phyloP scores from a whole-genome alignment of 257 asterid genomes.

The Scutellaria baicalensis region DNA sequence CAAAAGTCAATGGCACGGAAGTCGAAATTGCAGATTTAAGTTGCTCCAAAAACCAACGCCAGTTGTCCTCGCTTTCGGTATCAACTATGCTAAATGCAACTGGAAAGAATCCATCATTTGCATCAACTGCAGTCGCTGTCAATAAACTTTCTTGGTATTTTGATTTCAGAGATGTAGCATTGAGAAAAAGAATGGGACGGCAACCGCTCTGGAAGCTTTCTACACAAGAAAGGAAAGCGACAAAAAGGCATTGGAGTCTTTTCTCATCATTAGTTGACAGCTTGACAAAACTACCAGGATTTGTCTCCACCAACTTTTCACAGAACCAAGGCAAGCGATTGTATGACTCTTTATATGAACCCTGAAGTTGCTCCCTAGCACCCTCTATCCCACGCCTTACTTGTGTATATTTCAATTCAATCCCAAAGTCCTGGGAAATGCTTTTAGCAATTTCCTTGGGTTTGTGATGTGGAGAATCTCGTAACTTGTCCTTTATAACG shows the following conservation, averaged over 20 bases:
- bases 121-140: constrained; percentile 78
- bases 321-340: constrained; percentile 71
- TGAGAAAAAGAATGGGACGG: constrained; percentile 83
- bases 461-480: constrained; percentile 74
- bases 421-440: constrained; percentile 75
- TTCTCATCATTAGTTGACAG: constrained; percentile 51
- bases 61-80: constrained; percentile 54
- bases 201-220: constrained; percentile 61
- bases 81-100: constrained; percentile 75
- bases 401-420: constrained; percentile 58
- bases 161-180: constrained; percentile 64
- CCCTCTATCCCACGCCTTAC: constrained; percentile 76
- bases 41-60: constrained; percentile 86
- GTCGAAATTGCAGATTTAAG: constrained; percentile 55
- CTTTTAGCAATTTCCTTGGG: constrained; percentile 70
- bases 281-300: constrained; percentile 64
- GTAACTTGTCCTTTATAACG: constrained; percentile 66
- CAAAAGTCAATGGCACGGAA: constrained; percentile 53
- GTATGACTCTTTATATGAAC: constrained; percentile 69
- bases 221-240: constrained; percentile 50
- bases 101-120: constrained; percentile 77
- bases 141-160: constrained; percentile 59
- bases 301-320: constrained; percentile 49
- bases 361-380: constrained; percentile 82
- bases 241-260: constrained; percentile 49